These are phyloP conservation scores for Fusarium sp. DNA, from an alignment of 2,329 filamentous ascomycete species.

Conservation along the genomic window DNA sequence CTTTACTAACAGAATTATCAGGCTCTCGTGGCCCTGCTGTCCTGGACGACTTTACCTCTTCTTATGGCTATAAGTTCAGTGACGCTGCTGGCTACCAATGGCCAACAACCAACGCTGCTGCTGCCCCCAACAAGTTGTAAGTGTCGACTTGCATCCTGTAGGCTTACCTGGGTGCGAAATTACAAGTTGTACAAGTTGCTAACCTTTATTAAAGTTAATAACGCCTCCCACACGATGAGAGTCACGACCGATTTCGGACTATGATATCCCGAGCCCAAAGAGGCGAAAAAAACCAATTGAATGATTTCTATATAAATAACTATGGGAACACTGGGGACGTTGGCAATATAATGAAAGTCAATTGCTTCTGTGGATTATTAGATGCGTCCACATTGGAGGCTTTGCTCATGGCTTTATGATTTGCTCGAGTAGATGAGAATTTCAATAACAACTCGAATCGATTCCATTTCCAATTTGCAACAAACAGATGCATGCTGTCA, in stretches of 20 bases:
- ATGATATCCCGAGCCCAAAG: constrained; percentile 34
- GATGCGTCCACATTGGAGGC: constrained; percentile 32
- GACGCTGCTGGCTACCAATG: constrained; percentile 96
- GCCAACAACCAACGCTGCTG: constrained; percentile 79
- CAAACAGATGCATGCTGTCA: background rate
- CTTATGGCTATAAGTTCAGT: constrained; percentile 98
- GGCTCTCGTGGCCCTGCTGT: constrained; percentile 96
- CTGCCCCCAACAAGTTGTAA: constrained; percentile 80
- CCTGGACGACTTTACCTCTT: constrained; percentile 96
- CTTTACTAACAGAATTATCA: constrained; percentile 53
- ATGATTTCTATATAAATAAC: constrained; percentile 38
- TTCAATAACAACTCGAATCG: constrained; percentile 28
- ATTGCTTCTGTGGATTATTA: constrained; percentile 38
- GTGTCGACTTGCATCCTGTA: constrained; percentile 48
- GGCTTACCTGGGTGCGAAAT: constrained; percentile 18
- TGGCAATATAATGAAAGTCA: constrained; percentile 40
- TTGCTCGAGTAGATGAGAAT: constrained; percentile 36
- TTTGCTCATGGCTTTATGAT: constrained; percentile 33
- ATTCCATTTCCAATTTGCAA: constrained; percentile 7
- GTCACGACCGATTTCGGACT: constrained; percentile 37
- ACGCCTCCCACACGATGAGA: constrained; percentile 26
- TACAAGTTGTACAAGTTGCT: constrained; percentile 24
- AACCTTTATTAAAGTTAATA: constrained; percentile 42
- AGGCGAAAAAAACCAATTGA: constrained; percentile 26
- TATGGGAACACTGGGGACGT: constrained; percentile 31